Percentiles rank a stretch among this genome's conserved stretches.
Evolutionary conservation across 495 filamentous ascomycete species (phyloP).

Genomic region (Staphylotrichum longicolle): DNA sequence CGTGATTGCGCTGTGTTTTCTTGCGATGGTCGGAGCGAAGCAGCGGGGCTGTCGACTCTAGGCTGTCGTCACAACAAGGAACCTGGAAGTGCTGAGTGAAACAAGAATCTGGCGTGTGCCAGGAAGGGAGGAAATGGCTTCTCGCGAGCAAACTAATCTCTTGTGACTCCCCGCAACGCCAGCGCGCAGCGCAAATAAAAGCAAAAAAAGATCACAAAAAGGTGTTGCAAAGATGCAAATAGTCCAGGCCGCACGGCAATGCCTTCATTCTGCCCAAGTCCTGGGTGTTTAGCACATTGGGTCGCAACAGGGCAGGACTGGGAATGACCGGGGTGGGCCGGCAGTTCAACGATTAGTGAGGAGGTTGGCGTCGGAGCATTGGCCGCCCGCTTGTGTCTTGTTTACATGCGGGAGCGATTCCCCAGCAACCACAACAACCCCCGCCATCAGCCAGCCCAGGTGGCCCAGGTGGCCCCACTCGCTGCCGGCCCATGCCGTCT

Average conservation of each 20-base stretch:
- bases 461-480: neutral
- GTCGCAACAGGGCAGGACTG: conserved; percentile 14
- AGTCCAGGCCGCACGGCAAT: conserved; percentile 5
- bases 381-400: conserved; percentile 11
- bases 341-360: conserved; percentile 17
- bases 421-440: conserved; percentile 18
- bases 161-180: conserved; percentile 18
- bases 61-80: conserved; percentile 9
- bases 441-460: neutral
- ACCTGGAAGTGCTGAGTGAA: conserved; percentile 1
- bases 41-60: conserved; percentile 10
- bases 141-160: neutral
- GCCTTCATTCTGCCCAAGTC: conserved; percentile 18
- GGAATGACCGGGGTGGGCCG: conserved; percentile 20
- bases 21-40: conserved; percentile 10
- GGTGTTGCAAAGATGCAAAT: conserved; percentile 11
- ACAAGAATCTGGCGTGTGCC: neutral
- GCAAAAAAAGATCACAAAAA: conserved; percentile 20
- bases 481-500: neutral
- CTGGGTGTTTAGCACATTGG: conserved; percentile 10
- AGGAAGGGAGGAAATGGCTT: neutral
- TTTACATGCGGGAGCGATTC: conserved; percentile 21
- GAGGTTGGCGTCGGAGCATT: conserved; percentile 16
- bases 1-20: conserved; percentile 16
- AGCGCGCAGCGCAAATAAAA: conserved; percentile 22